These are phyloP conservation scores for Papilionanthe hybrid DNA, from an alignment of 116 monocot species.

Conservation along the genomic window DNA sequence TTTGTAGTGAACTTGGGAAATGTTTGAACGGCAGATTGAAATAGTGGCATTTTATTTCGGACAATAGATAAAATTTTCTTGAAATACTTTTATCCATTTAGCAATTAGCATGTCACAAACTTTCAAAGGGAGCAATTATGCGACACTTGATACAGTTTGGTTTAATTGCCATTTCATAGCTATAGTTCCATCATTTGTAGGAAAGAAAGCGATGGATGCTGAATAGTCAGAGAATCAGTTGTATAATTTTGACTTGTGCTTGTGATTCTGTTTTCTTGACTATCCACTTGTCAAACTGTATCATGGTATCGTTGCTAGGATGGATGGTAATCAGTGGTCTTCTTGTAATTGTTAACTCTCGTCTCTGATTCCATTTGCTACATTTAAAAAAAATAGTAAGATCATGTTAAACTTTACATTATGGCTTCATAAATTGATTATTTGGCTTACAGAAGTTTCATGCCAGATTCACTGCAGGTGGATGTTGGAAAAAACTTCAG, in stretches of 20 bases:
- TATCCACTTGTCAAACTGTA: too few relatives aligned
- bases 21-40: not conserved
- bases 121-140: not conserved
- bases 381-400: not conserved
- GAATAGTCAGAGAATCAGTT: too few relatives aligned
- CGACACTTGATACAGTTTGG: not conserved
- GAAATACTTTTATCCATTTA: not conserved
- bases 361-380: not conserved
- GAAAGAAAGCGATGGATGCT: not conserved
- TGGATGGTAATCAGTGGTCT: not conserved
- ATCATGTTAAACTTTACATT: not conserved
- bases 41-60: not conserved
- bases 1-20: not conserved
- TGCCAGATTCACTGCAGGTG: slow-evolving; percentile 91
- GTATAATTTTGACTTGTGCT: too few relatives aligned
- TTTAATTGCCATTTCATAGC: not conserved
- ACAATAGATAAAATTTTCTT: not conserved
- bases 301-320: too few relatives aligned
- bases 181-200: not conserved
- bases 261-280: too few relatives aligned
- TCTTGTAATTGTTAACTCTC: not conserved
- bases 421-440: not conserved
- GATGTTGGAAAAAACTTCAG: slow-evolving; percentile 52
- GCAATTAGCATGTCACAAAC: not conserved
- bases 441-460: not conserved